Conservation (phyloP, 192 early-diverging fungal species). For the Podila clonocystis region DNA sequence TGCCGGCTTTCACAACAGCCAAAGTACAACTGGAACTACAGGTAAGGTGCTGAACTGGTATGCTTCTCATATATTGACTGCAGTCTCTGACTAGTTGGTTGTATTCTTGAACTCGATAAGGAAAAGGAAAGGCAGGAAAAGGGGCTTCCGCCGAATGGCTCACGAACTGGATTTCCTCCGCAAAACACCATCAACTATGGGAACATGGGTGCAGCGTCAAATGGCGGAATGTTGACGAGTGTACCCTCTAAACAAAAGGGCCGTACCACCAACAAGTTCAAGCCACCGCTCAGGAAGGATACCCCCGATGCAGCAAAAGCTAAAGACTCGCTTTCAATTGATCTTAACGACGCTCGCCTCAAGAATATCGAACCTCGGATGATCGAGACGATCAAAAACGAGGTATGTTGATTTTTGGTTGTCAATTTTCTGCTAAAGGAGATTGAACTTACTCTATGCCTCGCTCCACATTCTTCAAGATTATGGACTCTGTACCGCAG, state of each 20-base stretch:
- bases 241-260: slow-evolving; percentile 15
- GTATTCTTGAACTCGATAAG: no score
- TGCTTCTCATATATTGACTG: no score
- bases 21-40: background rate
- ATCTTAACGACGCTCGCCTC: slow-evolving; percentile 73
- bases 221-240: background rate
- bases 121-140: no score
- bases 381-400: slow-evolving; percentile 90
- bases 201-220: background rate
- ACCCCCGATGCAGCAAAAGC: slow-evolving; percentile 9
- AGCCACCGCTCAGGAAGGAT: slow-evolving; percentile 54
- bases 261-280: slow-evolving; percentile 54
- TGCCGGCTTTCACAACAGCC: background rate
- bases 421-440: background rate
- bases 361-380: slow-evolving; percentile 88
- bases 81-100: no score
- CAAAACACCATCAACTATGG: background rate
- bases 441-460: background rate
- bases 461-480: slow-evolving; percentile 28
- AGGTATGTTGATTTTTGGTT: slow-evolving; percentile 51
- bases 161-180: no score
- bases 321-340: slow-evolving; percentile 17
- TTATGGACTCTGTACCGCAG: slow-evolving; percentile 66
- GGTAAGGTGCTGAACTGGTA: background rate
- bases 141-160: no score